Evolutionary conservation across 2,329 filamentous ascomycete genomes (phyloP), one percentile per base, ranked within the genome.

Genomic region (Bipolaris zeicola): DNA sequence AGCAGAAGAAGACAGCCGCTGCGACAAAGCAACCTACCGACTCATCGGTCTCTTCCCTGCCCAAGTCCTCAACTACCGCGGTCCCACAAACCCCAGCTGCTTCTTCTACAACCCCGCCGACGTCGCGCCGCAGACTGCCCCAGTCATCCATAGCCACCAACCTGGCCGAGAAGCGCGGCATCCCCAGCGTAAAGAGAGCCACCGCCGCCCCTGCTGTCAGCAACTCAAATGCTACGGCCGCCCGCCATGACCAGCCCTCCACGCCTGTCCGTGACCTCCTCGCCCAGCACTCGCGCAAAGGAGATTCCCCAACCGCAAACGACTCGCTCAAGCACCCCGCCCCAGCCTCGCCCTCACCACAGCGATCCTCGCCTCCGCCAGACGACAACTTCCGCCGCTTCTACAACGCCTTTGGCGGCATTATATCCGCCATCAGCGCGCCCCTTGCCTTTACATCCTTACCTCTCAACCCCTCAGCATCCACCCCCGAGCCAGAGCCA

Each of bases 391-490:
- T 97, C 72, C 86, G 91, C 6, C 87, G 88, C 51, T 99, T 98
- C 78, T 99, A 98, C 77, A 93, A 85, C 56, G 92, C 92, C 1
- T 96, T 97, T 69, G 92, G 93, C 52, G 91, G 85, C 51, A 85
- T 97, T 45, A 91, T 98, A 70, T 95, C 92, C 59, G 90, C 89
- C 66, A 85, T 98, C 11, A 96, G 94, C 0, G 92, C 93, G 0
- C 93, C 93, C 1, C 81, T 99, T 28, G 94, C 93, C 3, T 99
- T 97, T 78, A 92, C 95, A 4, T 94, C 94, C 1, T 84, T 99
- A 7, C 95, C 95, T 0, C 82, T 99, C 3, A 77, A 67, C 38
- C 70, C 71, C 4, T 51, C 70, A 0, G 58, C 70, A 3, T 57
- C 71, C 0, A 60, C 70, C 1, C 64, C 70, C 0, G 69, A 52